Evolutionary conservation across 192 early-diverging fungal genomes (phyloP), one percentile per base, ranked within the genome.

Genomic region (Backusella circina): DNA sequence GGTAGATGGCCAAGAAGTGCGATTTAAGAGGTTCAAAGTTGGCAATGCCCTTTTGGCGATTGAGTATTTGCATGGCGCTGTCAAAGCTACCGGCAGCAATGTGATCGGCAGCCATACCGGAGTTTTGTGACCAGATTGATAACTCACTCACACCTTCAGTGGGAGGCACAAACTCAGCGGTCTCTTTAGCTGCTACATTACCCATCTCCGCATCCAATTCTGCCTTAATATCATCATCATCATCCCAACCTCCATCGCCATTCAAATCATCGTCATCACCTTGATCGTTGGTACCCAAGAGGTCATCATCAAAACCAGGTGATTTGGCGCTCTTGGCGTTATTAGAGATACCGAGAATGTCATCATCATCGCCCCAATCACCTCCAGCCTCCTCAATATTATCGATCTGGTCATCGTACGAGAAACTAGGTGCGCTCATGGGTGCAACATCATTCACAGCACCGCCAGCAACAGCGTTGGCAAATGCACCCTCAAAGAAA

Each of bases 31-130:
- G 94, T 47, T 87, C 93, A 90, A 99, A 99, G 83, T 95, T 95
- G 31, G 91, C 88, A 74, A 92, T 90, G 32, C 98, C 98, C n/a
- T 90, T 90, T 86, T 98, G 96, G 31, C 92, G 88, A 80, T 95
- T 95, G 47, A 99, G 86, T 44, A 97, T 81, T 88, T 93, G 89
- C 95, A 99, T 98, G 1, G 97, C 98, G 33, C 89, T 91, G 75
- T 97, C 97, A 80, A 97, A 98, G 28, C 93, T 91, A 50, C 98
- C 98, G 13, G 97, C 97, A 0, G 96, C 95, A 79, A 97, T 90
- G 77, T 98, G 96, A 82, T 99, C 97, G 0, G 89, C 94, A 15
- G 96, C 94, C 70, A 95, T 84, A 26, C 84, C 83, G 5, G 97
- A 98, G 84, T 93, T 96, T 71, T 93, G 92, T 54, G 88, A 85